Conservation (phyloP, 2,329 filamentous ascomycete genomes). For the Drechslera avenae region DNA sequence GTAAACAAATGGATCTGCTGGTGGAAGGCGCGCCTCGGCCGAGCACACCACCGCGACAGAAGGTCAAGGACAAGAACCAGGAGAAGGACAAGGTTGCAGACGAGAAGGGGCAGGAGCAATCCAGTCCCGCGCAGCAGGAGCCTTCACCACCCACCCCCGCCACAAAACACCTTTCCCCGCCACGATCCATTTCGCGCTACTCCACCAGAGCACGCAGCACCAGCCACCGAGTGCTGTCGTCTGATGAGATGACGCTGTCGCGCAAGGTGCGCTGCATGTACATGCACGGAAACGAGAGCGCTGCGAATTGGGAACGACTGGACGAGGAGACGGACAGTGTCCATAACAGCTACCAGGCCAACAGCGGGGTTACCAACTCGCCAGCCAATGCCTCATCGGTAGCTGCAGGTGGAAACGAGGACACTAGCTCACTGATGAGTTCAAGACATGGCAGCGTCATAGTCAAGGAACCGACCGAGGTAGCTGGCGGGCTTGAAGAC, state of each 20-base stretch:
- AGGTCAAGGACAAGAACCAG: neutral
- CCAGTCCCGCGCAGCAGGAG: constrained; percentile 15
- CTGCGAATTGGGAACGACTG: constrained; percentile 50
- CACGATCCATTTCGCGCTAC: constrained; percentile 44
- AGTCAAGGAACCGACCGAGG: constrained; percentile 59
- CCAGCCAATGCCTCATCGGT: constrained; percentile 37
- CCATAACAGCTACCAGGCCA: constrained; percentile 30
- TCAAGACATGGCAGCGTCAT: constrained; percentile 42
- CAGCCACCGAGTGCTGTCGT: constrained; percentile 60
- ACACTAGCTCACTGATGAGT: constrained; percentile 36
- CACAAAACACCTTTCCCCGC: constrained; percentile 33
- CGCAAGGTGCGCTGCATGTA: constrained; percentile 69
- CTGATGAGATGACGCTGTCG: constrained; percentile 67
- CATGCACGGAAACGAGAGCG: constrained; percentile 63
- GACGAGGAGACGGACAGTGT: constrained; percentile 30
- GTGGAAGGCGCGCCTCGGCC: constrained; percentile 24
- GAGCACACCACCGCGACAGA: constrained; percentile 21
- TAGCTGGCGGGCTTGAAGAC: constrained; percentile 68
- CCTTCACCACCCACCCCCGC: constrained; percentile 30
- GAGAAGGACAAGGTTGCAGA: neutral
- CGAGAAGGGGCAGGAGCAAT: constrained; percentile 15
- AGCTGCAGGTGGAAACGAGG: constrained; percentile 37
- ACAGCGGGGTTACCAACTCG: constrained; percentile 28
- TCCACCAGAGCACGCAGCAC: constrained; percentile 43
- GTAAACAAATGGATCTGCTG: constrained; percentile 35